Base-by-base conservation (phyloP, 164 flowering plant species). In the Magnolia sinica region DNA sequence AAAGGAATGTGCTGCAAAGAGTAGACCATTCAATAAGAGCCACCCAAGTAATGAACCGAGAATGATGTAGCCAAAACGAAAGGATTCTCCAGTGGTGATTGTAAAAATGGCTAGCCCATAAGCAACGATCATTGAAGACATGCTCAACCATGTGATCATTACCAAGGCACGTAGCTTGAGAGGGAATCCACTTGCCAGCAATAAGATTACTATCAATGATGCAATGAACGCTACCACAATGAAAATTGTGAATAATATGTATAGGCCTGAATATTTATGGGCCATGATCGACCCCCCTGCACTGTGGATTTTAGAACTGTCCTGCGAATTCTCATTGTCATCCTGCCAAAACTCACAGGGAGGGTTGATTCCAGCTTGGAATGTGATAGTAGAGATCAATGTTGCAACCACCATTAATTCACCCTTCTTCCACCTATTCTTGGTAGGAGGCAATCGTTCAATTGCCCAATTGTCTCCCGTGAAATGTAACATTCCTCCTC, bases 331-430 rank as follows among this genome's bases (percentile, higher is more conserved):
- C 11, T 0, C 16, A 8, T 1, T 8, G 2, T 50, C 61, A 5
- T 50, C 73, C 24, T 71, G 73, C 27, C 29, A 71, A 5, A 22
- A 8, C 11, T 63, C 73, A 7, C 73, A 63, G 5, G 73, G 73
- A 50, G 73, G 73, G 59, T 11, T 71, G 61, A 71, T 58, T 20
- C 7, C 73, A 14, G 73, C 73, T 31, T 71, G 73, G 61, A 20
- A 71, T n/a, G 73, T 71, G 2, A 71, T 6, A 3, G 63, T 71
- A 10, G 59, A 58, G 16, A 71, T 71, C 22, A 51, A 20, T 27
- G 18, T 27, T 2, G 59, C 61, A 16, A 71, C 73, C 18, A 71
- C 59, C 63, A 71, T 49, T 22, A 71, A 24, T 22, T 29, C 7
- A 0, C 64, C 14, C 68, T 64, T 64, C 68, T 23, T 64, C 24